Evolutionary conservation across 805 yeast species (phyloP), one percentile per base, ranked within the genome.

Genomic region (Brettanomyces custersianus): DNA sequence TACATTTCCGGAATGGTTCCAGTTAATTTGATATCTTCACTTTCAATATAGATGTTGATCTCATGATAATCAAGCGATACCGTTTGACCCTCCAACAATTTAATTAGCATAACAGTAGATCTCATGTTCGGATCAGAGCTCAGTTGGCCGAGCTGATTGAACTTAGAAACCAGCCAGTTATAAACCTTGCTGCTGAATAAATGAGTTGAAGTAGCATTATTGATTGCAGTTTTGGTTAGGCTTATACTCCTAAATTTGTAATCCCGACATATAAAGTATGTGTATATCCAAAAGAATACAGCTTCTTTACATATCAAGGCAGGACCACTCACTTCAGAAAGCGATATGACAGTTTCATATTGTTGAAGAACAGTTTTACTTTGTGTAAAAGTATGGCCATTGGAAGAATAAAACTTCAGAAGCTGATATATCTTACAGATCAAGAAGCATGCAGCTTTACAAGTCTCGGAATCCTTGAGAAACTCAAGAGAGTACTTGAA

Each of bases 271-370:
- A 68, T 47, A 3, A 51, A 49, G 12, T 64, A 52, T 3, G 71
- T 42, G 1, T 61, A 44, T 35, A 61, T 54, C 88, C 88, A 80
- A 42, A 80, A 72, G 11, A 49, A 43, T 20, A 74, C 55, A 4
- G 80, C 59, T 33, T 67, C 72, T 29, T 67, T 57, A 32, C 67
- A 61, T 1, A 77, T 35, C 1, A 42, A 18, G 1, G 55, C 48
- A 2, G 92, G 90, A 0, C 90, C 90, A 50, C 70, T 72, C 1
- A 77, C 58, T 31, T 73, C 80, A 0, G 82, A 58, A 5, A 70
- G 49, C 25, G 77, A 80, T 32, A 71, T 55, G 2, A 75, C 35
- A 20, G 68, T 69, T 29, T 68, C 70, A 22, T 77, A 52, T 41
- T 70, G 72, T 30, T 63, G 69, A 4, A 59, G 37, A 7, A 75